A percentile compares a stretch with the other conserved stretches of the same genome.
These are phyloP conservation scores for Flaveria bidentis DNA, from an alignment of 129 eudicot species.

Conservation along the genomic window DNA sequence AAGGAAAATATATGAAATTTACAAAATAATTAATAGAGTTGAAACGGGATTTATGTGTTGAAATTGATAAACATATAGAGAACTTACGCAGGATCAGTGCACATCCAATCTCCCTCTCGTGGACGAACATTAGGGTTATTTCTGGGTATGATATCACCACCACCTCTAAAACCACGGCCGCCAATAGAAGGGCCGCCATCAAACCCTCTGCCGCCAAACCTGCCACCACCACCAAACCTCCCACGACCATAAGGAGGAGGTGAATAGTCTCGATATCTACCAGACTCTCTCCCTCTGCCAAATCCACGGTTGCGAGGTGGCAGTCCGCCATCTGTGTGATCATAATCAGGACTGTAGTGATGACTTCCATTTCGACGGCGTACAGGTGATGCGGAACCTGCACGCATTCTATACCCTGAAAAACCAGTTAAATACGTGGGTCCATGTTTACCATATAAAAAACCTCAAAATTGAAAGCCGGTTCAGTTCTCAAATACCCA, in stretches of 20 bases:
- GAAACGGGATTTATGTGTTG: not conserved
- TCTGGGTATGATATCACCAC: slow-evolving; percentile 61
- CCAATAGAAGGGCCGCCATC: slow-evolving; percentile 46
- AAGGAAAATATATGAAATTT: not conserved
- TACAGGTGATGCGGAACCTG: slow-evolving; percentile 84
- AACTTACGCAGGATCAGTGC: slow-evolving; percentile 85
- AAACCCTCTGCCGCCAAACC: slow-evolving; percentile 64
- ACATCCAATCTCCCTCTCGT: slow-evolving; percentile 94
- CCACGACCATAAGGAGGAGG: slow-evolving; percentile 79
- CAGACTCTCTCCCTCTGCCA: slow-evolving; percentile 72
- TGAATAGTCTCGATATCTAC: slow-evolving; percentile 74
- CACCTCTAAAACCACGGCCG: slow-evolving; percentile 59
- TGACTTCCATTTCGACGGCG: slow-evolving; percentile 71
- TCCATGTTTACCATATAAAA: slow-evolving; percentile 30
- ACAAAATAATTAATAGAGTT: not conserved
- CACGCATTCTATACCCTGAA: slow-evolving; percentile 92
- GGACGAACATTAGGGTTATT: slow-evolving; percentile 93
- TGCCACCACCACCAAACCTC: slow-evolving; percentile 61
- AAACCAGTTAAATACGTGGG: slow-evolving; percentile 46
- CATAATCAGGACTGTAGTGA: slow-evolving; percentile 74
- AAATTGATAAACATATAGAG: not conserved
- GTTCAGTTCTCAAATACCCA: slow-evolving; percentile 33
- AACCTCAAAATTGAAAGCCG: slow-evolving; percentile 10
- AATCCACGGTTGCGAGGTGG: slow-evolving; percentile 69
- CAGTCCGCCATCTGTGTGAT: slow-evolving; percentile 54